Evolutionary conservation across 2,329 filamentous ascomycete genomes (phyloP).

Genomic region (Cercospora zeina): DNA sequence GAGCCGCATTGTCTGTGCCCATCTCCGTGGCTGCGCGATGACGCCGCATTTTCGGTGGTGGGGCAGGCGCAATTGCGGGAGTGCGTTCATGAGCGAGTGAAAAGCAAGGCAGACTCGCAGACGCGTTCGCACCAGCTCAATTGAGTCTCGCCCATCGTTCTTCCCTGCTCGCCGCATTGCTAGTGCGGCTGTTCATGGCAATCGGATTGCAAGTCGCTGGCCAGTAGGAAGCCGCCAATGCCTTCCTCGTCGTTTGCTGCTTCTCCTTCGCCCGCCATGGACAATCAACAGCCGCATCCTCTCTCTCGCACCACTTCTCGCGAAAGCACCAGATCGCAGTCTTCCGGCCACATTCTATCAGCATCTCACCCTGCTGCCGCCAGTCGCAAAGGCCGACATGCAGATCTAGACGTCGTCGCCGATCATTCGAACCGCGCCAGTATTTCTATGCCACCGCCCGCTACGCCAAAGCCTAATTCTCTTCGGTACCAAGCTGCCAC

Average conservation of each 20-base stretch:
- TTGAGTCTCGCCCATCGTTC: conserved; percentile 10
- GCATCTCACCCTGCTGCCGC: conserved; percentile 39
- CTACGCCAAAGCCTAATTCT: conserved; percentile 31
- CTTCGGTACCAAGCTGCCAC: conserved; percentile 29
- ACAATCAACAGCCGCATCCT: conserved; percentile 21
- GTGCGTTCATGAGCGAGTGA: conserved; percentile 1
- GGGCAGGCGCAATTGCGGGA: conserved; percentile 2
- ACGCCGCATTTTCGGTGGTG: conserved; percentile 1
- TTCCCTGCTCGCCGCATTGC: conserved; percentile 11
- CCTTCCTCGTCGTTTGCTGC: conserved; percentile 9
- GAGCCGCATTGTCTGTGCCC: conserved; percentile 2
- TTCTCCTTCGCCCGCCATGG: conserved; percentile 19
- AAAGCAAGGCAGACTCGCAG: not conserved
- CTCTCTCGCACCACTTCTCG: not conserved
- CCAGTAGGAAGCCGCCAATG: conserved; percentile 16
- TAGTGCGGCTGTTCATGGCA: conserved; percentile 7
- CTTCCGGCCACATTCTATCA: conserved; percentile 48
- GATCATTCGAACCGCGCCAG: conserved; percentile 61
- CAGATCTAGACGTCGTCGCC: conserved; percentile 61
- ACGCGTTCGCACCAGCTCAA: not conserved
- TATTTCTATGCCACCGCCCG: conserved; percentile 63
- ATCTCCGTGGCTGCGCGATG: not conserved
- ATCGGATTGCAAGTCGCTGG: not conserved
- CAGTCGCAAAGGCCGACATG: conserved; percentile 59
- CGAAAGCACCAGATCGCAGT: conserved; percentile 29